Evolutionary conservation across 441 rosid genomes (phyloP), one percentile per base, ranked within the genome.

Genomic region (Populus hybrid): DNA sequence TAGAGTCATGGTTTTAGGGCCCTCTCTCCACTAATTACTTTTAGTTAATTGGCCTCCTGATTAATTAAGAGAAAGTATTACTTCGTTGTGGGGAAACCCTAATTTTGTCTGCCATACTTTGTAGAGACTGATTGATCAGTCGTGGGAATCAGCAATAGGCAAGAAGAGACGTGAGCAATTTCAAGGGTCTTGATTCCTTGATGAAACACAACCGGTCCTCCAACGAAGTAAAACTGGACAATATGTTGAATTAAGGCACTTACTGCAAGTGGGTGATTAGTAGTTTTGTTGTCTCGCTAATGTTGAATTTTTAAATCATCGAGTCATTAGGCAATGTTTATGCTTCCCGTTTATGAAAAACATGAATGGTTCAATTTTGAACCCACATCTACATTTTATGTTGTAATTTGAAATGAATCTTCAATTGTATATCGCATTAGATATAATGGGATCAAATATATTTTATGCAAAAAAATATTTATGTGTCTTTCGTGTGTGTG

Each of bases 71-170:
- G 20, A 73, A 50, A 53, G 28, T 61, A 78, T 77, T 80, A 77
- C 42, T 78, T 69, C 21, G 29, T 78, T 81, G 83, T 79, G 86
- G 83, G 84, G 81, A 82, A 83, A 85, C 83, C 85, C 88, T 89
- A 86, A 85, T 87, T 88, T 79, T 90, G 97, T 89, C 94, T 78
- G 97, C 94, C 97, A 92, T 81, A 82, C 29, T 33, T 33, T 53
- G 70, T 78, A 72, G 78, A 77, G 76, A 71, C 74, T 82, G 50
- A 74, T 79, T 79, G 78, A 77, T 83, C 81, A 76, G 76, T 75
- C 86, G 88, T 86, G 85, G 92, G 89, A 88, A 89, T 89, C 89
- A 86, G 82, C 68, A 21, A 78, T 40, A 76, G 81, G 86, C 92
- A 88, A 78, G 91, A 90, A 82, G 80, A 74, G 92, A 91, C 86